Evolutionary conservation across 2,329 filamentous ascomycete genomes (phyloP).

Genomic region (Colletotrichum liaoningense): DNA sequence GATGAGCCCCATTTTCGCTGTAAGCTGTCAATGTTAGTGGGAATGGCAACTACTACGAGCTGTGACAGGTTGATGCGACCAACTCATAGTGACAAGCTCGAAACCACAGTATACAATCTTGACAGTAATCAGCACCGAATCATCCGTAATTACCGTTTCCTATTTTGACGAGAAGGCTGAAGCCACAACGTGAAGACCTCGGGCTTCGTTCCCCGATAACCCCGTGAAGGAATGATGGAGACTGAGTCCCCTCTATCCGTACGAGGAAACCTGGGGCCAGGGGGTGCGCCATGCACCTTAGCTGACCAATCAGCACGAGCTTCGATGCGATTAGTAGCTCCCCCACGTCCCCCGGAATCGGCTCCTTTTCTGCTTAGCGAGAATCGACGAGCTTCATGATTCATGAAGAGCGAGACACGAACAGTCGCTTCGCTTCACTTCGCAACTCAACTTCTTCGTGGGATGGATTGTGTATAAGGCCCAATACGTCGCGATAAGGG

Average conservation of each 20-base stretch:
- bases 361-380: constrained; percentile 31
- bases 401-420: constrained; percentile 26
- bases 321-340: constrained; percentile 11
- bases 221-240: not conserved
- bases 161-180: not conserved
- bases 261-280: not conserved
- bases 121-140: not conserved
- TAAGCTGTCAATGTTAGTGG: not conserved
- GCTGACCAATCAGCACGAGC: not conserved
- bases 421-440: not conserved
- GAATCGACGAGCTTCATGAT: constrained; percentile 33
- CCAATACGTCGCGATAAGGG: not conserved
- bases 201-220: not conserved
- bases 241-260: not conserved
- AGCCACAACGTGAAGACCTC: not conserved
- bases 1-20: not conserved
- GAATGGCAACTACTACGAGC: not conserved
- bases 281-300: not conserved
- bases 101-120: not conserved
- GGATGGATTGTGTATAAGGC: constrained; percentile 27
- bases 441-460: not conserved
- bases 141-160: not conserved
- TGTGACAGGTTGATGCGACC: not conserved
- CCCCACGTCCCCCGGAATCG: constrained; percentile 26
- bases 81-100: not conserved